Percentiles rank a stretch among this genome's conserved stretches.
Evolutionary conservation across 139 green algal genomes (phyloP).

Genomic region (Trebouxia sp.): DNA sequence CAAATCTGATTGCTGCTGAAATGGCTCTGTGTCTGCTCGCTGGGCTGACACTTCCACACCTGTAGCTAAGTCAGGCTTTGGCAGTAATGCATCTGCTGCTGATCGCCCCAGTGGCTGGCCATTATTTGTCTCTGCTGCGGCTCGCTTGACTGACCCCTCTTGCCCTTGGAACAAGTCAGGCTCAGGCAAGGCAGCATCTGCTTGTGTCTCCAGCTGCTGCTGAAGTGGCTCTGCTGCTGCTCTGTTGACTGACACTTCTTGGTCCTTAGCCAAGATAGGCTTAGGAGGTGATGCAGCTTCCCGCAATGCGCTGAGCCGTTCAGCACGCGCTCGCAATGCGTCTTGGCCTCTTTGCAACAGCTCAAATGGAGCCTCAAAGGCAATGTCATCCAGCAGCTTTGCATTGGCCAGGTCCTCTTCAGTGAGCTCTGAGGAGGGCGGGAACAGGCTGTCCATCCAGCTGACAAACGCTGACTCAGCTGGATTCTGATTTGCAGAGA

Average conservation of each 20-base stretch:
- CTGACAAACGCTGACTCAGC: constrained; percentile 1
- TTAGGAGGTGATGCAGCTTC: not conserved
- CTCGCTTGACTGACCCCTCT: too few relatives aligned
- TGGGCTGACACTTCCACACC: too few relatives aligned
- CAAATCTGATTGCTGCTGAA: too few relatives aligned
- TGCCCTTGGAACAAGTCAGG: too few relatives aligned
- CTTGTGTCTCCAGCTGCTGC: too few relatives aligned
- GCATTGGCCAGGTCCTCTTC: not conserved
- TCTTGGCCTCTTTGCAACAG: constrained; percentile 1
- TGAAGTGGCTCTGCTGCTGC: too few relatives aligned
- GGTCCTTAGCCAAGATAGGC: not conserved
- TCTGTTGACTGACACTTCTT: not conserved
- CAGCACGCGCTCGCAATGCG: not conserved
- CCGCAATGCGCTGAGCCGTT: not conserved
- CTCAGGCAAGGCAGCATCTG: too few relatives aligned
- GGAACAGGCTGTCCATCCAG: not conserved
- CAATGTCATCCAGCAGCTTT: not conserved
- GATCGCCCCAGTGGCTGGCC: too few relatives aligned
- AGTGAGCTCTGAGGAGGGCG: not conserved
- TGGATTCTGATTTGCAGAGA: not conserved
- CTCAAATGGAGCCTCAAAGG: constrained; percentile 13
- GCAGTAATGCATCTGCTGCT: too few relatives aligned
- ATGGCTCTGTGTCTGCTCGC: too few relatives aligned
- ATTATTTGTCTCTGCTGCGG: too few relatives aligned
- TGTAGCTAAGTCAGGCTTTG: too few relatives aligned